Evolutionary conservation across 345 rosid genomes (phyloP).

Genomic region (Moringa oleifera): DNA sequence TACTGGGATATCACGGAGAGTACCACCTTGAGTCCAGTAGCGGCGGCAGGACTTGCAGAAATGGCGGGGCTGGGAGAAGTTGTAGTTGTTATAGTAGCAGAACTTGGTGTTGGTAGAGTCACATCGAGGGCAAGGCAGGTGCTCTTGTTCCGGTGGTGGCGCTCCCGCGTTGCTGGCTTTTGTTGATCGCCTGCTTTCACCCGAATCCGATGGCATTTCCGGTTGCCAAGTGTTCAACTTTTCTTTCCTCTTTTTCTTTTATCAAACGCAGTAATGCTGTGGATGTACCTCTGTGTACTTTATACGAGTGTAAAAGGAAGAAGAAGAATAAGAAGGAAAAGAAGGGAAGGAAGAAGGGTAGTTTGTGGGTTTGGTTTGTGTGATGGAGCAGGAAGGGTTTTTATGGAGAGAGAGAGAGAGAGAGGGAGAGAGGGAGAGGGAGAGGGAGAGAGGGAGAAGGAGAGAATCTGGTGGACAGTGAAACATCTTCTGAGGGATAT

Average conservation of each 20-base stretch:
- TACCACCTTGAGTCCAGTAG: conserved; percentile 97
- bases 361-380: conserved; percentile 8
- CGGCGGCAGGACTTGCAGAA: conserved; percentile 96
- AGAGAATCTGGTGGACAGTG: conserved; percentile 26
- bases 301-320: no score
- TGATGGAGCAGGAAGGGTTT: background rate
- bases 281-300: background rate
- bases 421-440: no score
- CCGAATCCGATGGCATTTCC: conserved; percentile 50
- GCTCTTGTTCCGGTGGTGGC: conserved; percentile 66
- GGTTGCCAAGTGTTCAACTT: background rate
- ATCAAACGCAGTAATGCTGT: background rate
- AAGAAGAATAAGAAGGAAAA: no score
- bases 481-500: conserved; percentile 31
- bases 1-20: conserved; percentile 88
- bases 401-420: no score
- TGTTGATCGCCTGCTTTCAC: conserved; percentile 30
- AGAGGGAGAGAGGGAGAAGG: conserved; percentile 18
- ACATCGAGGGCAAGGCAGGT: conserved; percentile 91
- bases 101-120: conserved; percentile 88
- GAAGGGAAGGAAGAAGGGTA: conserved; percentile 5
- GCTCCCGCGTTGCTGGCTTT: conserved; percentile 28
- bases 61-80: conserved; percentile 98
- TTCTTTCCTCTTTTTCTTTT: background rate
- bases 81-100: conserved; percentile 97